Evolutionary conservation across 2,329 filamentous ascomycete genomes (phyloP).

Genomic region (Exophiala alcalophila): DNA sequence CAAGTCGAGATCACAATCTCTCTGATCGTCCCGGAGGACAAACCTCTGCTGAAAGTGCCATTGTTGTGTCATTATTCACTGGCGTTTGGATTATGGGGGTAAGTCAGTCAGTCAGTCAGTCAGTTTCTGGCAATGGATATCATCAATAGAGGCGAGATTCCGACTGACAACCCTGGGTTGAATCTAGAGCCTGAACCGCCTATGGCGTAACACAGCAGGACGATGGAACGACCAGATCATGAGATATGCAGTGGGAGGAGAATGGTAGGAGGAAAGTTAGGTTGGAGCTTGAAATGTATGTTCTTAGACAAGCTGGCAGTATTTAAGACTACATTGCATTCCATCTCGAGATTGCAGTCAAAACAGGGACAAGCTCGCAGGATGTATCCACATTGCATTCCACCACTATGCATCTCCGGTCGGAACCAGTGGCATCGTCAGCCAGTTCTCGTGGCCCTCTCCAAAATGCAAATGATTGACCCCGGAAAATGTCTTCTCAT

Average conservation of each 20-base stretch:
- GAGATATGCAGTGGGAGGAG: slow-evolving; percentile 54
- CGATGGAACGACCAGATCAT: slow-evolving; percentile 50
- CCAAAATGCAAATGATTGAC: slow-evolving; percentile 51
- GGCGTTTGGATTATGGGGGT: slow-evolving; percentile 47
- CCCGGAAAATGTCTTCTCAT: slow-evolving; percentile 44
- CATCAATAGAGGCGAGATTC: no score
- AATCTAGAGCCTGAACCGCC: slow-evolving; percentile 36
- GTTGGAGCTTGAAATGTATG: no score
- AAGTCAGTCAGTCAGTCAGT: slow-evolving; percentile 27
- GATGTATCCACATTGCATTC: no score
- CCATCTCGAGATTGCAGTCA: no score
- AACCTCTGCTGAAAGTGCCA: slow-evolving; percentile 46
- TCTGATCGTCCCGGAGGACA: slow-evolving; percentile 44
- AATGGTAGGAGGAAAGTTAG: slow-evolving; percentile 36
- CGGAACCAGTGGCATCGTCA: slow-evolving; percentile 50
- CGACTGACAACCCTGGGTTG: no score
- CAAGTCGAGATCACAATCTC: slow-evolving; percentile 45
- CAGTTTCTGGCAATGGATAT: slow-evolving; percentile 1
- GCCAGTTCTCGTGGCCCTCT: slow-evolving; percentile 45
- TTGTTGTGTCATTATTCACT: slow-evolving; percentile 52
- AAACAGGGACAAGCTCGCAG: no score
- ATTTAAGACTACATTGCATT: no score
- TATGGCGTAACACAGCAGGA: slow-evolving; percentile 53
- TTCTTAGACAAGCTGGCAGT: no score
- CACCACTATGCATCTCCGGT: slow-evolving; percentile 13